Base-by-base conservation (phyloP, 1,284 basidiomycete genomes). In the Moesziomyces globuligerus region DNA sequence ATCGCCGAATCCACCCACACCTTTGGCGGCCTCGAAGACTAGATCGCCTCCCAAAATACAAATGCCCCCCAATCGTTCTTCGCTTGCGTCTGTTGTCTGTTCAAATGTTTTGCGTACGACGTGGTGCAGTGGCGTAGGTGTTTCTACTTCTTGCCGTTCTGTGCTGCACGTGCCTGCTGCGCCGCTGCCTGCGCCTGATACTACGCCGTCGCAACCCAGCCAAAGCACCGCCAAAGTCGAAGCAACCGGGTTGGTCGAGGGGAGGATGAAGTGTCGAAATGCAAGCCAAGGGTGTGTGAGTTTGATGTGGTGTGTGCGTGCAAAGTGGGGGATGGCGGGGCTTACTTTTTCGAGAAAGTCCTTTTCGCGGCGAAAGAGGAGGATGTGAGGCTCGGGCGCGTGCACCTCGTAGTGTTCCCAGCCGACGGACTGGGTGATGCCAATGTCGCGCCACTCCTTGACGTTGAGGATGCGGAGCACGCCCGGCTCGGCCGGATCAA, bases 351-450 rank as follows among this genome's bases (percentile, higher is more conserved):
- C 73, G 48, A 81, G 75, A 41, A 75, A 77, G 48, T 85, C 85
- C 59, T 84, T 82, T 64, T 85, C 83, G 36, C 85, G 80, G 50
- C 85, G 78, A 74, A 86, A 86, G n/a, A 86, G 83, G 41, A 82
- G 56, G 39, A 82, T 82, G 52, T 82, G 81, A 15, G 81, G 81
- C 89, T 88, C 85, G 88, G 72, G 75, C 11, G 75, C 72, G 81
- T 96, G 94, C 36, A 96, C 92, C 85, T 95, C 94, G 78, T 96
- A 97, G 79, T 97, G 94, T 81, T 94, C 91, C 94, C 94, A 98
- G 10, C 94, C 94, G 46, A 95, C 85, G 83, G 92, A 94, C 84
- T 97, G 94, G 28, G 91, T 93, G 78, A 96, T 96, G 11, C 94
- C 94, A 61, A 98, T 94, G 1, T 91, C 91, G 80, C 94, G 87